A percentile compares a stretch with the other conserved stretches of the same genome.
Conservation (phyloP, 495 filamentous ascomycete genomes). For the Patellaria atrata region DNA sequence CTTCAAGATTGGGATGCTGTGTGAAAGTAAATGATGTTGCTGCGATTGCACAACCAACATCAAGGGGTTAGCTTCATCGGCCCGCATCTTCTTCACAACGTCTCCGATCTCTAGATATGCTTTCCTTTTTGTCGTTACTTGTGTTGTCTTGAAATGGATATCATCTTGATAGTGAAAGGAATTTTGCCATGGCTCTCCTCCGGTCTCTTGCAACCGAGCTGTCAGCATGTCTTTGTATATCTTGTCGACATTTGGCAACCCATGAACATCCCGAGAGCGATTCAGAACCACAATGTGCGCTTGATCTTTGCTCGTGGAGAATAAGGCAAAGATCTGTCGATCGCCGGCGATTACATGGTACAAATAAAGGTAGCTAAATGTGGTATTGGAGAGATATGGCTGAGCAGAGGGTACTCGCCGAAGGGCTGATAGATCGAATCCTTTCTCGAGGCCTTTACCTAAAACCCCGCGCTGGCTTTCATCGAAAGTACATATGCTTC, state of each 20-base stretch:
- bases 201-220: conserved; percentile 48
- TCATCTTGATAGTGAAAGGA: conserved; percentile 79
- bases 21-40: conserved; percentile 60
- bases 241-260: conserved; percentile 78
- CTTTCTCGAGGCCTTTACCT: conserved; percentile 81
- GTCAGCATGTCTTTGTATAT: conserved; percentile 68
- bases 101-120: conserved; percentile 75
- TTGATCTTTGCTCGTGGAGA: conserved; percentile 67
- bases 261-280: conserved; percentile 58
- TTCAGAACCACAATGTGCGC: conserved; percentile 79
- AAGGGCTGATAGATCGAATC: conserved; percentile 75
- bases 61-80: conserved; percentile 63
- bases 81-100: conserved; percentile 70
- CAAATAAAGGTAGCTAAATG: conserved; percentile 70
- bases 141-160: conserved; percentile 69
- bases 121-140: conserved; percentile 79
- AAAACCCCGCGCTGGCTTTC: conserved; percentile 79
- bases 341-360: conserved; percentile 87
- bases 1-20: conserved; percentile 70
- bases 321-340: conserved; percentile 81
- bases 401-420: conserved; percentile 47
- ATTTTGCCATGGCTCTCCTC: conserved; percentile 55
- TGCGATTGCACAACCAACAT: conserved; percentile 85
- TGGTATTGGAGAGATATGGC: conserved; percentile 49
- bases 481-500: conserved; percentile 91